These are phyloP conservation scores for Paecilomyces variotii DNA, from an alignment of 2,329 filamentous ascomycete species.

Conservation along the genomic window DNA sequence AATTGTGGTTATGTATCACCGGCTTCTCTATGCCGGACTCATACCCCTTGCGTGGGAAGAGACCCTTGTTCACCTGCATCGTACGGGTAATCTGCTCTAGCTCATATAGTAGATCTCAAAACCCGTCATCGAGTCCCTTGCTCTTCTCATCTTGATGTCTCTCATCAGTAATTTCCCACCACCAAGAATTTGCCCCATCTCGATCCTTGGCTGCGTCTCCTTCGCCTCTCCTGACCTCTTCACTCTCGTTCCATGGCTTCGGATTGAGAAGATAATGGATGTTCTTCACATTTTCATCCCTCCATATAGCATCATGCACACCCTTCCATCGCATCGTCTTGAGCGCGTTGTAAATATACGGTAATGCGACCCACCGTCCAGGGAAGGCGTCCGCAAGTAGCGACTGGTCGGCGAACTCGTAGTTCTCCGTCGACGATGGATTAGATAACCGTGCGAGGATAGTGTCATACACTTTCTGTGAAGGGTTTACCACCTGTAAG, in stretches of 20 bases:
- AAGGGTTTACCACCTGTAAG: slow-evolving; percentile 54
- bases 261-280: slow-evolving; percentile 55
- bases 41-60: neutral
- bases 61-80: neutral
- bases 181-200: slow-evolving; percentile 50
- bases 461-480: slow-evolving; percentile 42
- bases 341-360: slow-evolving; percentile 55
- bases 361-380: slow-evolving; percentile 50
- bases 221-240: slow-evolving; percentile 3
- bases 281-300: slow-evolving; percentile 53
- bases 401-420: slow-evolving; percentile 55
- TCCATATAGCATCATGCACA: slow-evolving; percentile 53
- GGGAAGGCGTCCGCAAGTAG: slow-evolving; percentile 50
- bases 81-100: neutral
- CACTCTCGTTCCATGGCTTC: slow-evolving; percentile 54
- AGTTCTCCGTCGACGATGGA: slow-evolving; percentile 38
- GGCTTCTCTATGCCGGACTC: neutral
- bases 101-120: slow-evolving; percentile 22
- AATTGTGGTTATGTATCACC: neutral
- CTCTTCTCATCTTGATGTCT: slow-evolving; percentile 42
- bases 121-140: slow-evolving; percentile 44
- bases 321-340: slow-evolving; percentile 51
- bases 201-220: slow-evolving; percentile 18
- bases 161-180: slow-evolving; percentile 47
- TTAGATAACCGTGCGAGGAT: slow-evolving; percentile 43